Percentiles rank a stretch among this genome's conserved stretches.
Evolutionary conservation across 1,139 yeast species (phyloP).

Genomic region (Pichia norvegensis): DNA sequence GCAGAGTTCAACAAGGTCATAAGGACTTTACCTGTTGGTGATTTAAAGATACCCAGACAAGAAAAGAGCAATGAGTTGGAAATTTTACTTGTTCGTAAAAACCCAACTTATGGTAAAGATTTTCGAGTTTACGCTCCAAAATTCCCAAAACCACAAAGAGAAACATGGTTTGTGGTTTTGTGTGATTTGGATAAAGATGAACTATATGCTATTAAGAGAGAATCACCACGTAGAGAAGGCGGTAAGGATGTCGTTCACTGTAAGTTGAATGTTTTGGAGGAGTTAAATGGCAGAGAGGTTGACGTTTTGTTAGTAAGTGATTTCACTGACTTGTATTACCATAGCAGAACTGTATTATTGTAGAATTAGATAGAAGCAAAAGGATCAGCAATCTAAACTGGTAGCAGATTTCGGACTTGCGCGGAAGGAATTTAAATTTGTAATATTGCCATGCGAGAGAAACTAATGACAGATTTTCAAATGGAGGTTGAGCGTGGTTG

Average conservation of each 20-base stretch:
- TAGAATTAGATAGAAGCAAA: background rate
- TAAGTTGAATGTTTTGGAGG: conserved; percentile 43
- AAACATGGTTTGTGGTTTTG: conserved; percentile 81
- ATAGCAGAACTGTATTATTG: background rate
- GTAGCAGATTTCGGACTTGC: background rate
- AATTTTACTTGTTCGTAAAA: conserved; percentile 47
- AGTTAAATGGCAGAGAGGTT: conserved; percentile 38
- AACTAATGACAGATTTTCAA: too few species aligned
- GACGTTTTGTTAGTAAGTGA: conserved; percentile 53
- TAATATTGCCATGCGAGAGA: too few species aligned
- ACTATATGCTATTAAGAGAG: conserved; percentile 55
- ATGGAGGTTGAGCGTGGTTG: background rate
- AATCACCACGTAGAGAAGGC: conserved; percentile 44
- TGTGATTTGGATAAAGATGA: conserved; percentile 42
- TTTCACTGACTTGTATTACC: conserved; percentile 49
- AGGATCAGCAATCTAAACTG: background rate
- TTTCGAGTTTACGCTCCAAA: conserved; percentile 68
- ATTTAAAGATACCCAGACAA: conserved; percentile 13
- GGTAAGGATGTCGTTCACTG: conserved; percentile 36
- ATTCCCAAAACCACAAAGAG: conserved; percentile 88
- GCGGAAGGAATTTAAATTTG: too few species aligned
- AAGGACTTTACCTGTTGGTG: conserved; percentile 36
- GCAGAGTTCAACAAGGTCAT: conserved; percentile 35
- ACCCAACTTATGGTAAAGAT: conserved; percentile 46
- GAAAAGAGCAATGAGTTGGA: conserved; percentile 28